Evolutionary conservation across 2,329 filamentous ascomycete genomes (phyloP), one percentile per base, ranked within the genome.

Genomic region (Fusarium sp.): DNA sequence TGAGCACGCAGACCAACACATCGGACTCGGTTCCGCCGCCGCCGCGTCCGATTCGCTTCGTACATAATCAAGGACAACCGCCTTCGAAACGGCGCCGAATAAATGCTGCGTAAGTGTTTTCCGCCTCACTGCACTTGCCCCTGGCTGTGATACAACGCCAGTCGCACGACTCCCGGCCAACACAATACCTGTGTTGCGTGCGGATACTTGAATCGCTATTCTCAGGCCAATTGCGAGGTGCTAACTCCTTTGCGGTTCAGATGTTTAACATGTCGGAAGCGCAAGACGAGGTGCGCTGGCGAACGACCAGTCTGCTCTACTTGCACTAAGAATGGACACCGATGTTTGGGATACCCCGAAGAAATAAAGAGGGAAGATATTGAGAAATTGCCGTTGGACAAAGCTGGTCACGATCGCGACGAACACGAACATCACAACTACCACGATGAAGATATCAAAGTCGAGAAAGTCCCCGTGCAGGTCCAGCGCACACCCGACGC

Each of bases 51-150:
- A 92, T 93, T 72, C 91, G 92, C 74, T 95, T 94, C 79, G 92
- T 95, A 74, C 92, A 93, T 70, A 94, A 91, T 75, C 91, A 94
- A 81, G 92, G 92, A 67, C 91, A 93, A 71, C 92, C 92, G 51
- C 92, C 92, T 67, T 91, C 91, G 27, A 95, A 94, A 81, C 86
- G 92, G 74, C 87, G 92, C 77, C 86, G 92, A 74, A 92, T 95
- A 76, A 93, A 91, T 81, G 91, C 92, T 75, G 92, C 92, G 88
- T 92, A 85, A 80, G 90, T 86, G 22, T 62, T 59, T 60, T 56
- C 47, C 32, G 8, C 40, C n/a, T 25, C 9, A 20, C 29, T 45
- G n/a, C 6, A 29, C 32, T 46, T n/a, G 41, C 9, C 48, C 42
- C 47, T 40, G 18, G 42, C 24, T 29, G 41, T 47, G 61, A 11